Percentiles rank a stretch among this genome's conserved stretches.
These are phyloP conservation scores for Orbilia ellipsospora DNA, from an alignment of 2,329 filamentous ascomycete genomes.

Conservation along the genomic window DNA sequence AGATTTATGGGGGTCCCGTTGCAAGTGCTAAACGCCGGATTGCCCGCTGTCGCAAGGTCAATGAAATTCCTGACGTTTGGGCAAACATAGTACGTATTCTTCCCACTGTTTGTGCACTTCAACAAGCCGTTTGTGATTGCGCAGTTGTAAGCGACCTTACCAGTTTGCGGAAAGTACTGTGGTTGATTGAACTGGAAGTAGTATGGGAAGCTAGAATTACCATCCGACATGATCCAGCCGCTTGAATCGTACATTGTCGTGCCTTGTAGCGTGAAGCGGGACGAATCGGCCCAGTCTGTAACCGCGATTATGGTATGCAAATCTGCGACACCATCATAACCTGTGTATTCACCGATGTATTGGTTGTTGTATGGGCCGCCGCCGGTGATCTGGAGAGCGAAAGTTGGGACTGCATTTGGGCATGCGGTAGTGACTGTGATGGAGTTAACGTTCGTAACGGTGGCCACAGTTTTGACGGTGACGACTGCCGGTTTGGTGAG, in stretches of 20 bases:
- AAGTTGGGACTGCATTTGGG: conserved; percentile 4
- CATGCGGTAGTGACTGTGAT: conserved; percentile 13
- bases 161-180: too few species aligned
- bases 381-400: conserved; percentile 19
- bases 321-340: not conserved
- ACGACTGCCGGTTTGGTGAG: not conserved
- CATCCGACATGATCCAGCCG: conserved; percentile 1
- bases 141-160: too few species aligned
- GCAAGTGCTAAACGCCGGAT: too few species aligned
- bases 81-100: too few species aligned
- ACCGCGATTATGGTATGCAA: not conserved
- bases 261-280: conserved; percentile 2
- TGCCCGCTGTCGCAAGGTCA: too few species aligned
- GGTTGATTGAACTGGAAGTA: too few species aligned
- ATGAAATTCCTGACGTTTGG: too few species aligned
- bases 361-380: conserved; percentile 23
- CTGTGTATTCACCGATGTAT: not conserved
- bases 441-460: conserved; percentile 4
- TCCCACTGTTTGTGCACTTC: too few species aligned
- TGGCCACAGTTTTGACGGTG: not conserved
- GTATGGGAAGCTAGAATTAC: too few species aligned
- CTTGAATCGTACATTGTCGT: conserved; percentile 3
- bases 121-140: too few species aligned
- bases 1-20: too few species aligned
- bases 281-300: conserved; percentile 1